Base-by-base conservation (phyloP, 495 filamentous ascomycete species). In the Parmelia sp. region DNA sequence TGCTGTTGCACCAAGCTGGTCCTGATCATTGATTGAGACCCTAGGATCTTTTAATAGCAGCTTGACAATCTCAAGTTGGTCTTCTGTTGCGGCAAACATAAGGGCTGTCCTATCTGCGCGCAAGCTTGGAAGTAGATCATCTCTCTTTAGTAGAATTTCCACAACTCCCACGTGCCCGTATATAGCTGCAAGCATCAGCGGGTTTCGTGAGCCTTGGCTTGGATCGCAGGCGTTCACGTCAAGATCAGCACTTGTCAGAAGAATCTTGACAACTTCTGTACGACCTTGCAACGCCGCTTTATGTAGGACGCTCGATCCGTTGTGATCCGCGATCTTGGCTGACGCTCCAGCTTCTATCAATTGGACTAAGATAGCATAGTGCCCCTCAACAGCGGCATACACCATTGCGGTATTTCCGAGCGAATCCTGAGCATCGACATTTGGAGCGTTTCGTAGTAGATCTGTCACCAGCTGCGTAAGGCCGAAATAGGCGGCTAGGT, bases 401-500 rank as follows among this genome's bases (percentile, higher is more conserved):
- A 65, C 62, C 19, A 74, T 63, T 15, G 72, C 71, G 21, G 69
- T 74, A 17, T 62, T 64, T 27, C 66, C 69, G 31, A 65, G 36
- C 11, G 61, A 61, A 29, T 68, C 65, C 25, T 51, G 58, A 42
- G 61, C 60, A 64, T 67, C 62, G 8, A 67, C 57, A 39, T 35
- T 27, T 25, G 14, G 37, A n/a, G 45, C 27, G 0, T 33, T 29
- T 62, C 56, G 29, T 15, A 71, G 49, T 27, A 67, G 40, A 31
- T 63, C 61, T 27, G 57, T 25, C 19, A 67, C 60, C 14, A 55
- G 19, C 8, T 49, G 36, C 14, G 42, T 29, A 15, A 71, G 67
- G 33, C 69, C 69, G 45, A 67, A 71, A 58, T 62, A 64, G 23
- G 67, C 65, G 31, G 65, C 64, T 9, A 69, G n/a, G 51, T 67